Percentiles rank a stretch among this genome's conserved stretches.
Conservation (phyloP, 164 flowering plant genomes). For the Akebia trifoliata region DNA sequence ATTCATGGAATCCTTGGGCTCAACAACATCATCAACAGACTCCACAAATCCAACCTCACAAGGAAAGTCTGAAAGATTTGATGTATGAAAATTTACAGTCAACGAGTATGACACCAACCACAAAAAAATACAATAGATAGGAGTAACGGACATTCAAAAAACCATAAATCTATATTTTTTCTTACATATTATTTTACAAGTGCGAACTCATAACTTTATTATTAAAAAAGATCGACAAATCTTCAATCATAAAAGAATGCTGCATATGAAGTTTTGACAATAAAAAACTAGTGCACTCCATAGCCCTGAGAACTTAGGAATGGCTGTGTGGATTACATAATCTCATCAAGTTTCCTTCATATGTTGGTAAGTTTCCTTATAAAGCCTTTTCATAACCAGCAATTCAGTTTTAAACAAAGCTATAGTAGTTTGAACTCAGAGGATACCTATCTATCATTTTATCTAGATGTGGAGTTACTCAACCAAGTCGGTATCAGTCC, state of each 20-base stretch:
- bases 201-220: too few species aligned
- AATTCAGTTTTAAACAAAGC: too few species aligned
- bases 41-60: constrained; percentile 55
- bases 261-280: neutral
- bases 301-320: neutral
- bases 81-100: neutral
- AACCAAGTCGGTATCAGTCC: neutral
- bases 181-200: too few species aligned
- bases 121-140: neutral
- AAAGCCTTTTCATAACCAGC: too few species aligned
- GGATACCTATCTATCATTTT: too few species aligned
- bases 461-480: neutral
- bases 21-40: constrained; percentile 48
- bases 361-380: too few species aligned
- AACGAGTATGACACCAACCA: constrained; percentile 4
- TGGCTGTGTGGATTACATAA: neutral
- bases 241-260: neutral
- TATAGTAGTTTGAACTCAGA: too few species aligned
- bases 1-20: constrained; percentile 52
- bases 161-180: neutral
- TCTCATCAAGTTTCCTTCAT: too few species aligned
- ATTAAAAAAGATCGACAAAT: neutral
- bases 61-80: constrained; percentile 53
- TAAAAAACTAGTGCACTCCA: neutral
- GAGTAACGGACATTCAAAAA: neutral